Evolutionary conservation across 768 basidiomycete species (phyloP).

Genomic region (Leccinum obscurum): DNA sequence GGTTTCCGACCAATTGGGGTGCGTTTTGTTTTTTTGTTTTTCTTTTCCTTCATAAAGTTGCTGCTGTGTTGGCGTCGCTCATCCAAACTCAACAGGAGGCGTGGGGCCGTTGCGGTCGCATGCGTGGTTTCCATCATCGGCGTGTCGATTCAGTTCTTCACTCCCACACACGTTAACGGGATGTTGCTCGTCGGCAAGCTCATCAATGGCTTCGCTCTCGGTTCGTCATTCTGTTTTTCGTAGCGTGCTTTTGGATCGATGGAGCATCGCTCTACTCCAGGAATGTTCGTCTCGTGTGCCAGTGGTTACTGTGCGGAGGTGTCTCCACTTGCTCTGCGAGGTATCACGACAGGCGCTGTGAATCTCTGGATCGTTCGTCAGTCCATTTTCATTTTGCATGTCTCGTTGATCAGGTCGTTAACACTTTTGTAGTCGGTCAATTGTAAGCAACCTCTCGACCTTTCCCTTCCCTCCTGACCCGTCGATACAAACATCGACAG

Average conservation of each 20-base stretch:
- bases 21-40: not conserved
- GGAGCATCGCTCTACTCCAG: conserved; percentile 7
- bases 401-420: too few species aligned
- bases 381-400: too few species aligned
- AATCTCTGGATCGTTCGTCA: too few species aligned
- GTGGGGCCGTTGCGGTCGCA: conserved; percentile 24
- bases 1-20: conserved; percentile 25
- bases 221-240: not conserved
- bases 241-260: not conserved
- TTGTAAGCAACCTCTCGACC: conserved; percentile 13
- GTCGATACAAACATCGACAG: conserved; percentile 1
- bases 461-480: not conserved
- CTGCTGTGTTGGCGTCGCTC: not conserved
- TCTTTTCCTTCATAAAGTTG: not conserved
- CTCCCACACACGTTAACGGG: conserved; percentile 23
- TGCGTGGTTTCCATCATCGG: conserved; percentile 23
- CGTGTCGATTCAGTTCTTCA: conserved; percentile 27
- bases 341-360: too few species aligned
- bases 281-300: conserved; percentile 25
- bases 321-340: too few species aligned
- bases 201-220: conserved; percentile 28
- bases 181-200: conserved; percentile 28
- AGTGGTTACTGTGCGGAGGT: conserved; percentile 13
- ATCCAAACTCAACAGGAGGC: conserved; percentile 15
- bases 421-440: too few species aligned